These are phyloP conservation scores for Pichia sp. DNA, from an alignment of 1,139 yeast species.

Conservation along the genomic window DNA sequence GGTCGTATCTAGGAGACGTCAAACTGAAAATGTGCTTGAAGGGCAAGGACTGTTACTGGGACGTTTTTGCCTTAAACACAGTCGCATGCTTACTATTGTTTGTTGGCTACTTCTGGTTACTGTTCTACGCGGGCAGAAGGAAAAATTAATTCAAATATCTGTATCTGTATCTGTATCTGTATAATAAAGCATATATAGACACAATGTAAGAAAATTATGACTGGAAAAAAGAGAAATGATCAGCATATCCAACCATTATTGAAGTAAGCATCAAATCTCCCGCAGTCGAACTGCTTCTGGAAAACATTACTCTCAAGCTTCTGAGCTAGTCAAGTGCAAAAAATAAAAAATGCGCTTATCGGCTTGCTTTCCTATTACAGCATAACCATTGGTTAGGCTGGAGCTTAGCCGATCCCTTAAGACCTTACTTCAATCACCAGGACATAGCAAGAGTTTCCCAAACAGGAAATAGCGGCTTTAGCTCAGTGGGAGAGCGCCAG, in stretches of 20 bases:
- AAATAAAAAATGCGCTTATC: too few species aligned
- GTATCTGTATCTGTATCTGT: too few species aligned
- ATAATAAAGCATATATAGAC: not conserved
- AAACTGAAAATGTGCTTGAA: constrained; percentile 34
- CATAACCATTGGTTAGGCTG: too few species aligned
- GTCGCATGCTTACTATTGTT: constrained; percentile 30
- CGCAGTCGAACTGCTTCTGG: too few species aligned
- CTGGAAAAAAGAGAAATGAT: too few species aligned
- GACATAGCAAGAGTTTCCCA: not conserved
- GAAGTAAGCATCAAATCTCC: too few species aligned
- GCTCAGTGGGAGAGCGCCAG: constrained; percentile 93
- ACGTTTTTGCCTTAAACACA: constrained; percentile 38
- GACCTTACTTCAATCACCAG: too few species aligned
- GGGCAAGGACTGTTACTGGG: constrained; percentile 40
- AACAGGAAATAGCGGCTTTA: constrained; percentile 47
- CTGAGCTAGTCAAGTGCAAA: too few species aligned
- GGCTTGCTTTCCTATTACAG: not conserved
- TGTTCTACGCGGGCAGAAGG: constrained; percentile 10
- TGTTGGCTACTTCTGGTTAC: constrained; percentile 19
- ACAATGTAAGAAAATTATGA: not conserved
- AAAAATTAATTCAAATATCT: not conserved
- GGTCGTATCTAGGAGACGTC: constrained; percentile 28
- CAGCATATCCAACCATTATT: too few species aligned
- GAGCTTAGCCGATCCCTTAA: too few species aligned
- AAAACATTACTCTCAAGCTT: too few species aligned